Conservation (phyloP, 2,329 filamentous ascomycete species). For the Diaporthe vexans region DNA sequence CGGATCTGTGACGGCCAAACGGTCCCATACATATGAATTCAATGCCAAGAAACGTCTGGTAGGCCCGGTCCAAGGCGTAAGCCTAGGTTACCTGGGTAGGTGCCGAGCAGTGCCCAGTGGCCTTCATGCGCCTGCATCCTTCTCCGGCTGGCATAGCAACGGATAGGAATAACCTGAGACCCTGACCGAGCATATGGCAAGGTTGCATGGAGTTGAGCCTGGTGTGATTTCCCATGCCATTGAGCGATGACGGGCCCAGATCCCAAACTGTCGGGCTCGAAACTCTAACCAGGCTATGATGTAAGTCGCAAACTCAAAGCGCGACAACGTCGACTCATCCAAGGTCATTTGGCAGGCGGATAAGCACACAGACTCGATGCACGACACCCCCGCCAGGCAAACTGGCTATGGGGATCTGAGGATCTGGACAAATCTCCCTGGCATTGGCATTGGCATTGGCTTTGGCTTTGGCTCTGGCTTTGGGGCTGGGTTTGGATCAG, state of each 20-base stretch:
- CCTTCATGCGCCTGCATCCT: constrained; percentile 4
- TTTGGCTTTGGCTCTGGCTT: background rate
- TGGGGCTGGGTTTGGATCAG: background rate
- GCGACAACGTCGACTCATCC: background rate
- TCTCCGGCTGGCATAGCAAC: constrained; percentile 1
- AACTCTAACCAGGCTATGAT: constrained; percentile 29
- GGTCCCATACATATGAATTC: background rate
- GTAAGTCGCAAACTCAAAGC: constrained; percentile 31
- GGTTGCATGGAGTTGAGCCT: constrained; percentile 2
- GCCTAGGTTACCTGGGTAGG: background rate
- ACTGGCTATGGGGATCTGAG: background rate
- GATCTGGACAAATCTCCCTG: constrained; percentile 2
- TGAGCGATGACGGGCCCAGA: constrained; percentile 11
- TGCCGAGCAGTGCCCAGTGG: background rate
- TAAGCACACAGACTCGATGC: background rate
- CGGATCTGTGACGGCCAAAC: constrained; percentile 8
- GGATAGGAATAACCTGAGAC: background rate
- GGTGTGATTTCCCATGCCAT: background rate
- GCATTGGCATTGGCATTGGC: background rate
- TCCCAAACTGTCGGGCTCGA: constrained; percentile 25
- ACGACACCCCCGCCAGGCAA: background rate
- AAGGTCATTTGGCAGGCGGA: background rate
- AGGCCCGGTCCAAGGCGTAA: background rate
- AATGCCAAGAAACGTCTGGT: background rate
- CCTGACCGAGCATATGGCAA: background rate